Evolutionary conservation across 2,329 filamentous ascomycete species (phyloP), one percentile per base, ranked within the genome.

Genomic region (Diaporthe batatas): DNA sequence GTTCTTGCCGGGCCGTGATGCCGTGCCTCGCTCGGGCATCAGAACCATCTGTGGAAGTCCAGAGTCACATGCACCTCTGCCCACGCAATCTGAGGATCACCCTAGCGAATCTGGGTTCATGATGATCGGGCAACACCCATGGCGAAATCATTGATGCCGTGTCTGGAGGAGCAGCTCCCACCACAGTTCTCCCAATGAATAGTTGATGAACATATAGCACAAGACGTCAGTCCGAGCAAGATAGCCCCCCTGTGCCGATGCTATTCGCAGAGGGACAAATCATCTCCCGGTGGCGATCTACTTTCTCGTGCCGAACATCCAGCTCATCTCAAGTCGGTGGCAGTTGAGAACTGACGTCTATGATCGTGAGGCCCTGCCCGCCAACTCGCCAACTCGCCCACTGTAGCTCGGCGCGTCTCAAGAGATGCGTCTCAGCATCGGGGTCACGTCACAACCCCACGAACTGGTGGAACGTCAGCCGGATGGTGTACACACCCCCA

Each of bases 351-450:
- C n/a, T 67, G 62, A 67, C 14, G 21, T 53, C 62, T 25, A 39
- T 32, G 32, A 39, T 53, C 18, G n/a, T 67, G 32, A 53, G 44
- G 44, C 47, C 47, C 39, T 16, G 44, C 47, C 21, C n/a, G n/a
- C 47, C 47, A 36, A n/a, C n/a, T n/a, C n/a, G n/a, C n/a, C n/a
- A 42, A 16, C 14, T 18, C 39, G 12, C 14, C 21, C 14, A 29
- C 62, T 39, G 62, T n/a, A 53, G 47, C 62, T 67, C 32, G 62
- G 44, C 32, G 62, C 62, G 62, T 67, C 62, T 67, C 62, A 67
- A 39, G 62, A 47, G 23, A 12, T 21, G 62, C 47, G 47, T 53
- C 62, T 53, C 47, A 53, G 44, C 62, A 10, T 32, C 16, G 32
- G 32, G 62, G n/a, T 53, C 62, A 53, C 32, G 62, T 67, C 62